Percentiles rank a stretch among this genome's conserved stretches.
These are phyloP conservation scores for Axilococcus clingmanii DNA, from an alignment of 139 green algal species.

Conservation along the genomic window DNA sequence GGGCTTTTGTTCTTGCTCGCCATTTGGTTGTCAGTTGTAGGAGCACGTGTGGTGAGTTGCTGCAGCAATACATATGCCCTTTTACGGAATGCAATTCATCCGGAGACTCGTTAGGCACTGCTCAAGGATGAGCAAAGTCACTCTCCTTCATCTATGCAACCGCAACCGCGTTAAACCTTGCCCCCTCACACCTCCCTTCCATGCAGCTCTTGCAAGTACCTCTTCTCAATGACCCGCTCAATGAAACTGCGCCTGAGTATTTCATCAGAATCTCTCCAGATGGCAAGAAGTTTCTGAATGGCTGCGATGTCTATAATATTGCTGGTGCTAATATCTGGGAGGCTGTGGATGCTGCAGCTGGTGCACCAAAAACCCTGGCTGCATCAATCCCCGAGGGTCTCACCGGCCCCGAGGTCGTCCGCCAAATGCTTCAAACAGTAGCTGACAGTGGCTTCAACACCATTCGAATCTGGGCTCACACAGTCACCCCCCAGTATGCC, in stretches of 20 bases:
- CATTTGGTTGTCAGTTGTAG: too few species aligned
- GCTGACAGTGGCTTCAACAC: conserved; percentile 25
- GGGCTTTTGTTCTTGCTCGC: too few species aligned
- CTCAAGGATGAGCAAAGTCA: too few species aligned
- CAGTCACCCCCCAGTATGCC: conserved; percentile 29
- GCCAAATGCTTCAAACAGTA: conserved; percentile 22
- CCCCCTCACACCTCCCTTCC: too few species aligned
- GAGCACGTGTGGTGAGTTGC: too few species aligned
- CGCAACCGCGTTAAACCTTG: too few species aligned
- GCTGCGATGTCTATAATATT: conserved; percentile 19
- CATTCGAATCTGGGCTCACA: conserved; percentile 28
- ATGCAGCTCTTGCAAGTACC: too few species aligned
- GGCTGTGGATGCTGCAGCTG: conserved; percentile 41
- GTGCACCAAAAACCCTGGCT: conserved; percentile 32
- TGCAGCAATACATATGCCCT: too few species aligned
- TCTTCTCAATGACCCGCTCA: background rate
- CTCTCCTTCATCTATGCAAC: too few species aligned
- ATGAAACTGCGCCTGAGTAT: conserved; percentile 2
- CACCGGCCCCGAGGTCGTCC: conserved; percentile 34
- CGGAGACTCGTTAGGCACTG: too few species aligned
- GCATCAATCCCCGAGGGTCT: conserved; percentile 29
- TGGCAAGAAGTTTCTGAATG: conserved; percentile 18
- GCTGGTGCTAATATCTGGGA: conserved; percentile 33
- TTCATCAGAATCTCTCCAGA: conserved; percentile 21
- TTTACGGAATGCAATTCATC: too few species aligned